These are phyloP conservation scores for Pterothamnion heteromorphum DNA, from an alignment of 31 red algal genomes.

Conservation along the genomic window DNA sequence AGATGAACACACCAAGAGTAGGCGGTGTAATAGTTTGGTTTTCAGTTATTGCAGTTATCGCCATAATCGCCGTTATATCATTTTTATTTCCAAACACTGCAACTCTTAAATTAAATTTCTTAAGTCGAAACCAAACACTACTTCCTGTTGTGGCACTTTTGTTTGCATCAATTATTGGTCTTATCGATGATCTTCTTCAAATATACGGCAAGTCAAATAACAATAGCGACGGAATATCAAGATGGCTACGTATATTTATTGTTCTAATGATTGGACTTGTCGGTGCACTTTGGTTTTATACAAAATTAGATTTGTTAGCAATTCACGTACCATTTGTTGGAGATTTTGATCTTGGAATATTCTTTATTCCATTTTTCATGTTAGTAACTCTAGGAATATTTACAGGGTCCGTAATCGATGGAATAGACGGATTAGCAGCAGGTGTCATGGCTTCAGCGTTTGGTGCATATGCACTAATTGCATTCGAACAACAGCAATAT, in stretches of 20 bases:
- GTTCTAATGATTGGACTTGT: neutral
- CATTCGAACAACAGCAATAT: neutral
- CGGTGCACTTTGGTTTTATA: neutral
- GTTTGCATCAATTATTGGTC: neutral
- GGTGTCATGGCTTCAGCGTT: neutral
- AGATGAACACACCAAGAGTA: neutral
- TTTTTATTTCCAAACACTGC: neutral
- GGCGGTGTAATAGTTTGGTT: neutral
- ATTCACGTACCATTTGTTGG: neutral
- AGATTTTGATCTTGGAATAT: neutral
- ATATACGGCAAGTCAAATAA: neutral
- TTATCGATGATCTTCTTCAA: neutral
- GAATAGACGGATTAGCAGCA: neutral
- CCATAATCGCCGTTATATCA: neutral
- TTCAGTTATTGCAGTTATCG: neutral
- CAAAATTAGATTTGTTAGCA: neutral
- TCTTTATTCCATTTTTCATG: constrained; percentile 2
- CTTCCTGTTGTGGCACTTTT: neutral
- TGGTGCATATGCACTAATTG: neutral
- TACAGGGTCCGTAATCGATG: neutral
- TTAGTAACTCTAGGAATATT: neutral
- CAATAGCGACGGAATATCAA: neutral
- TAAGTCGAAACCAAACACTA: neutral
- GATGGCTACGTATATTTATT: neutral
- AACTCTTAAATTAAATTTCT: neutral